phyloP scores from a whole-genome alignment of 768 basidiomycete genomes.

The Termitomyces sp. region DNA sequence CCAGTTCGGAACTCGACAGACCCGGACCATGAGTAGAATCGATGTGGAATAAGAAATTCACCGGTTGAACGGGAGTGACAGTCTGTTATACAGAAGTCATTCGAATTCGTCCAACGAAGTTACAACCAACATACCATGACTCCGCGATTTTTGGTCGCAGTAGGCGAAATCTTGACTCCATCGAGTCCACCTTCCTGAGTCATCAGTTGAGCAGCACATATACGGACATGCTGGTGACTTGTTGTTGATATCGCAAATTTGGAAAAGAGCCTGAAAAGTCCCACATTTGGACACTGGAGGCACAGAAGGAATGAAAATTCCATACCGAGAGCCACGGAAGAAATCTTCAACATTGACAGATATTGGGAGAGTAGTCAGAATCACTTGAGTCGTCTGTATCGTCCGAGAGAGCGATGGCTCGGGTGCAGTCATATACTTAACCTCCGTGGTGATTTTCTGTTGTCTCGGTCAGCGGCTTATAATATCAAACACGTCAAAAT shows the following conservation, averaged over 20 bases:
- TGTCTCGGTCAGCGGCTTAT: background rate
- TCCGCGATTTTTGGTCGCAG: constrained; percentile 39
- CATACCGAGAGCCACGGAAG: constrained; percentile 82
- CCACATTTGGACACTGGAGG: background rate
- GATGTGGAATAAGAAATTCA: constrained; percentile 80
- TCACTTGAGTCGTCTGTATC: constrained; percentile 47
- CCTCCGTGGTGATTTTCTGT: constrained; percentile 65
- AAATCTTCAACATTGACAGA: constrained; percentile 96
- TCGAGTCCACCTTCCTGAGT: constrained; percentile 38
- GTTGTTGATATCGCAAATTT: constrained; percentile 88
- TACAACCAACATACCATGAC: constrained; percentile 38
- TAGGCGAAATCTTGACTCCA: constrained; percentile 49
- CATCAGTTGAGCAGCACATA: constrained; percentile 57
- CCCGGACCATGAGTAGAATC: constrained; percentile 60
- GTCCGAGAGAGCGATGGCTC: constrained; percentile 52
- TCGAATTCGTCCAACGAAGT: background rate
- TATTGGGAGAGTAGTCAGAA: constrained; percentile 75
- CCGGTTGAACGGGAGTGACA: constrained; percentile 70
- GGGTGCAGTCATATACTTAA: constrained; percentile 61
- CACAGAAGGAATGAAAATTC: background rate
- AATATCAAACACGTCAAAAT: background rate
- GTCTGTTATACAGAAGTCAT: constrained; percentile 42
- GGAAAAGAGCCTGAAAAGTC: constrained; percentile 66
- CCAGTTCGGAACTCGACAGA: constrained; percentile 23
- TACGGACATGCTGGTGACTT: constrained; percentile 74